Conservation (phyloP, 2,329 filamentous ascomycete species). For the Fusarium sp. region DNA sequence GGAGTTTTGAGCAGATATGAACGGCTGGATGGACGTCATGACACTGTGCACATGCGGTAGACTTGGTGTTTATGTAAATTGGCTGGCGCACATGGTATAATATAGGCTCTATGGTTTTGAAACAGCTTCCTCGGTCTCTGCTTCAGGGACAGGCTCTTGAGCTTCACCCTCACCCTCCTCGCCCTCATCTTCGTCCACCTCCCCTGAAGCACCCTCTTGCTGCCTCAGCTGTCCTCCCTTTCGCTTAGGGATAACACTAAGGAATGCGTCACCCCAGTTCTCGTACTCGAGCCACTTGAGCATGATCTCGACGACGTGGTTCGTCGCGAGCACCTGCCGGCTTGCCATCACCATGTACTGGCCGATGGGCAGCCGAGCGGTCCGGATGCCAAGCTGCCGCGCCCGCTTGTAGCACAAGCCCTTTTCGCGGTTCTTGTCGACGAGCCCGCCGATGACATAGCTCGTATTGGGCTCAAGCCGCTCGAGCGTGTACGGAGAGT, state of each 20-base stretch:
- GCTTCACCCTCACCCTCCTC: constrained; percentile 44
- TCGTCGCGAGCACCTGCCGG: constrained; percentile 88
- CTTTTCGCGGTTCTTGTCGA: constrained; percentile 97
- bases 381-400: constrained; percentile 79
- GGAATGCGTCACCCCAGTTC: constrained; percentile 92
- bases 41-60: constrained; percentile 34
- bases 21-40: constrained; percentile 18
- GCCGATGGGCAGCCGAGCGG: constrained; percentile 93
- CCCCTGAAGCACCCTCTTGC: constrained; percentile 41
- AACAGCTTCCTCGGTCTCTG: constrained; percentile 3
- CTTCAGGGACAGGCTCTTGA: constrained; percentile 4
- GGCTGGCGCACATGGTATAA: constrained; percentile 36
- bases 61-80: constrained; percentile 31
- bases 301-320: constrained; percentile 98
- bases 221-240: constrained; percentile 81
- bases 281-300: constrained; percentile 89
- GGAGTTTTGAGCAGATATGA: constrained; percentile 59
- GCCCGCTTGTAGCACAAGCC: constrained; percentile 91
- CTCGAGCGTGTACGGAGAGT: constrained; percentile 87
- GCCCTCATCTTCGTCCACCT: constrained; percentile 39
- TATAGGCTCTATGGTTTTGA: constrained; percentile 30
- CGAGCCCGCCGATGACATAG: constrained; percentile 93
- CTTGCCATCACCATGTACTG: constrained; percentile 93
- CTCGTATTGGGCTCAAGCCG: constrained; percentile 87
- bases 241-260: constrained; percentile 87